Base-by-base conservation (phyloP, 139 green algal genomes). In the Dunaliella sp. region DNA sequence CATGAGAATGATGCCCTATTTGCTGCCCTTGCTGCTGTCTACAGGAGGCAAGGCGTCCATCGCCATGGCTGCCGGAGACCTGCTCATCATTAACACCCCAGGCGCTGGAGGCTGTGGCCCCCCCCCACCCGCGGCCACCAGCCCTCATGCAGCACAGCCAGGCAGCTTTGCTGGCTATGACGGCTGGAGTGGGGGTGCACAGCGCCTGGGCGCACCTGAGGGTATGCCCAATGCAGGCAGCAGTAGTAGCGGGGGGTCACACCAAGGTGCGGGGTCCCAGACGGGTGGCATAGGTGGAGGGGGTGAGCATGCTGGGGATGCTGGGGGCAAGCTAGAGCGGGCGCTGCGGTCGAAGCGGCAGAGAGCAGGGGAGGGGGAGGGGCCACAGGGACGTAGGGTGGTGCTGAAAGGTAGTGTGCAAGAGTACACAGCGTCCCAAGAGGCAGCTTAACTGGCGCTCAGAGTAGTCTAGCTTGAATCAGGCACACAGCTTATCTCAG, bases 31-130 rank as follows among this genome's bases (percentile, higher is more conserved):
- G n/a, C n/a, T n/a, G n/a, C n/a, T n/a, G n/a, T n/a, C n/a, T n/a
- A n/a, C 88, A 93, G 92, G 95, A 3, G 93, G 88, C 72, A 98
- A 98, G 83, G 94, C 93, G 2, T 94, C 91, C 0, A 90, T 97
- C n/a, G 38, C 90, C 78, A 79, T 98, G 82, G 65, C 88, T 28
- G 88, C 88, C n/a, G 92, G 93, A 0, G 92, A 95, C 78, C 32
- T 85, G 86, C 85, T 98, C 25, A 85, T 80, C 0, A 94, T 98
- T 32, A 34, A 92, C 0, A 97, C 95, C 0, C 96, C 96, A 1
- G 96, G 96, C 35, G 94, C 91, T 0, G 95, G 93, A 16, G 94
- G 95, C 1, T 97, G 89, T 83, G 93, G 93, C 0, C 34, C 77
- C 1, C 16, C 35, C 25, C 57, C 77, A n/a, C n/a, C n/a, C n/a